Percentiles rank a stretch among this genome's conserved stretches.
Conservation (phyloP, 148 eudicot genomes). For the Polygonum maritimum region DNA sequence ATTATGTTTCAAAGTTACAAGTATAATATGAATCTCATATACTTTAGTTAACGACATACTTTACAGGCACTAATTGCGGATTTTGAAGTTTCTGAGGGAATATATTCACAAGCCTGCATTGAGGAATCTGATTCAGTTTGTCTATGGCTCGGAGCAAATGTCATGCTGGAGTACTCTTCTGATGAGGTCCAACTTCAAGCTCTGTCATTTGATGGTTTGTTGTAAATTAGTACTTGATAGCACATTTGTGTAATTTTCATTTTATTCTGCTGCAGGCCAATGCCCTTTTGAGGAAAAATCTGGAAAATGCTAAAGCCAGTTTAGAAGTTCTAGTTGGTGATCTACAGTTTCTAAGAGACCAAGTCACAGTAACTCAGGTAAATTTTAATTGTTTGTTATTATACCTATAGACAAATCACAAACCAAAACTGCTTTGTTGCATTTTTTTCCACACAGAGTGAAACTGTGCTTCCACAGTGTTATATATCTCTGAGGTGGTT, state of each 20-base stretch:
- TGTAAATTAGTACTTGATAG: background rate
- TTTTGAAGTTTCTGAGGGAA: constrained; percentile 91
- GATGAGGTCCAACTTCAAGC: constrained; percentile 59
- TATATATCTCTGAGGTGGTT: background rate
- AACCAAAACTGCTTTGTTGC: background rate
- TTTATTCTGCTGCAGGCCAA: constrained; percentile 46
- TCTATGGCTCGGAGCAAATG: constrained; percentile 92
- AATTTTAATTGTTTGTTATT: background rate
- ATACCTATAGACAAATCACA: background rate
- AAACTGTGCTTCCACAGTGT: background rate
- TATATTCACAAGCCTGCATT: constrained; percentile 68
- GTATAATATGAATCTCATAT: background rate
- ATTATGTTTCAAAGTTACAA: background rate
- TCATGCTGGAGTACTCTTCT: constrained; percentile 90
- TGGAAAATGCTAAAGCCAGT: constrained; percentile 91
- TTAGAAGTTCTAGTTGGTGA: constrained; percentile 77
- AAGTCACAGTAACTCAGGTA: constrained; percentile 90
- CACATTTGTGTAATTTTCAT: background rate
- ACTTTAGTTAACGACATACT: background rate
- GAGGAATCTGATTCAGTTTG: constrained; percentile 79
- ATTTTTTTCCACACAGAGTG: background rate
- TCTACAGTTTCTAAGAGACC: constrained; percentile 80
- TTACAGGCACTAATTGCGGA: constrained; percentile 72
- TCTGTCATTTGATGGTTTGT: background rate
- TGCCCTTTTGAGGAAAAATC: constrained; percentile 58